Base-by-base conservation (phyloP, 768 basidiomycete species). In the Exidia glandulosa region DNA sequence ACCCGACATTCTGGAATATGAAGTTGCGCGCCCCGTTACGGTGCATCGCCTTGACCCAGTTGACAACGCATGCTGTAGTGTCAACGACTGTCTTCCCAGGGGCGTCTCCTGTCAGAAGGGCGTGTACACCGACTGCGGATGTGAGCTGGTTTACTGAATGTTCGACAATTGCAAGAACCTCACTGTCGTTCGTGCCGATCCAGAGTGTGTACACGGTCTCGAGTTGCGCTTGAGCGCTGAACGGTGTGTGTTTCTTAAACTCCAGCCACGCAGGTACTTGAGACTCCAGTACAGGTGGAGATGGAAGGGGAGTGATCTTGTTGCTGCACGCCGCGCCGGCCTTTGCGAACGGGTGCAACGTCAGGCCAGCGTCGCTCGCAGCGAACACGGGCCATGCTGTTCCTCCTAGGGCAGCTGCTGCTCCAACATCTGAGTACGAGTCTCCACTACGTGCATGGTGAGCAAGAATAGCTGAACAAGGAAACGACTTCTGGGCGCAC, bases 241-340 rank as follows among this genome's bases (percentile, higher is more conserved):
- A 67, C 74, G 76, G 65, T 81, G n/a, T n/a, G n/a, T n/a, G n/a
- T n/a, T n/a, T n/a, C 81, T 63, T 82, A 79, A 34, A 87, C 67
- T 0, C 82, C 75, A 0, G 84, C 84, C 68, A 79, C 84, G 63
- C 61, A 4, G 63, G 50, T 13, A 54, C 25, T 25, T 54, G 50
- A 13, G 50, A 54, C 50, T 54, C 50, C 50, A 54, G 25, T 6
- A 54, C 50, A 27, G 27, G 25, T 4, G 50, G 50, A 9, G 30
- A 54, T 5, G 14, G 14, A 5, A 27, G 14, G 10, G 25, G 30
- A 23, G 50, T 54, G 27, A 54, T 27, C 25, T 54, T 54, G 67
- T 86, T 86, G 3, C 82, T 84, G 67, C 85, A 88, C 0, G 82
- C 81, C 16, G 83, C 86, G 0, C 86, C 86, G 1, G 83, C 75